Evolutionary conservation across 2,329 filamentous ascomycete genomes (phyloP), one percentile per base, ranked within the genome.

Genomic region (Mycosphaerella arachidis): DNA sequence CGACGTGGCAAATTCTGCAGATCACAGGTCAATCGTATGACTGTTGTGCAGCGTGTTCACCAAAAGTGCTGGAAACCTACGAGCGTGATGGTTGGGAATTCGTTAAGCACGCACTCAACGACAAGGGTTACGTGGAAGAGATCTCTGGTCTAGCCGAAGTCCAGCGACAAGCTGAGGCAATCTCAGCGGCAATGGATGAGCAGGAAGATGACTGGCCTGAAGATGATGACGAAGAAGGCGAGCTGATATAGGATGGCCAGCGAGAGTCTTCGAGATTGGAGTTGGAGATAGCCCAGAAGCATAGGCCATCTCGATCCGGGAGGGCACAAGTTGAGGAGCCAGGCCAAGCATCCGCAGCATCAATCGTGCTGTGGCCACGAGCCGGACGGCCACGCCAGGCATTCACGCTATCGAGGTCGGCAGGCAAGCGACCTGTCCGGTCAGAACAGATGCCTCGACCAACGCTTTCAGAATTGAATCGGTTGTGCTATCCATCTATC

Each of bases 1-100:
- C 85, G 35, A 88, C 81, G 3, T 94, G 91, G 73, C 84, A 86
- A 69, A 92, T 88, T 64, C 80, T 92, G 60, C 80, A 88, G 40
- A 86, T 94, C 65, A 85, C 83, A 56, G 90, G 90, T 8, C 82
- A 85, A 66, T 88, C 89, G 0, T 95, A 92, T 73, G 86, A 91
- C 58, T 87, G 86, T 73, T 95, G 91, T 74, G 91, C 89, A 53
- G 91, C 89, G 1, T 95, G 91, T 70, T 91, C 88, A 64, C 82
- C 83, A 35, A 84, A 82, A 48, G 85, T 95, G 30, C 74, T 93
- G 0, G 79, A 82, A 0, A 84, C 85, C 0, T 94, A 92, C 71
- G 81, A 84, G 50, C 73, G 75, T 1, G 83, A 87, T 50, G 87
- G 86, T 0, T 95, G 90, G 90, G 83, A 79, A 0, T 95, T 95